Evolutionary conservation across 257 asterid species (phyloP), one percentile per base, ranked within the genome.

Genomic region (Primulina huaijiensis): DNA sequence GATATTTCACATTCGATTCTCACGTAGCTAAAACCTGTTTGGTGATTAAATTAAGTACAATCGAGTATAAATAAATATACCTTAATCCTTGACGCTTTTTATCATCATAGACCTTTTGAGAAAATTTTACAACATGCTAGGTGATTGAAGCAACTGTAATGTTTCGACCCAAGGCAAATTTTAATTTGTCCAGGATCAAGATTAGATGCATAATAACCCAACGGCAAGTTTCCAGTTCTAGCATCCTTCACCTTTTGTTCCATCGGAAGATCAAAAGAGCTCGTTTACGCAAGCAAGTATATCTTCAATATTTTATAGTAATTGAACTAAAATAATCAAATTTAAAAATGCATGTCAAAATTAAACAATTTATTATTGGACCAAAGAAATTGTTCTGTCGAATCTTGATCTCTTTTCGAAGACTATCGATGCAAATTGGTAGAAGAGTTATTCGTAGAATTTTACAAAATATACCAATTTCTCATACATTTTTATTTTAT

Each of bases 91-190:
- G 79, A 25, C 66, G 68, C 31, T 59, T 46, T 7, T 43, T 33
- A 10, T 78, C 71, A 27, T 64, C 82, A 23, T 25, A 70, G 25
- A 70, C 82, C 60, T 61, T 61, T 11, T 29, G 27, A 1, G 79
- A 57, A 2, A 74, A 74, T 46, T 69, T 73, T 3, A 65, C 38
- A 31, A 74, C 72, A 57, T 70, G 75, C 38, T 70, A 55, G 19
- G 79, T 75, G 77, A 78, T 50, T 65, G 79, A 19, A 78, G 74
- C 60, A 74, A 53, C 71, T 70, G 79, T 64, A 70, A 55, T 40
- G 74, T 78, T 20, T 74, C 79, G 1, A 76, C 79, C 79, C 79
- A 78, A 31, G 79, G 77, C 37, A 78, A 70, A 60, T 78, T 78
- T 6, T n/a, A n/a, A n/a, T n/a, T n/a, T 60, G 27, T 9, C 68